phyloP scores from a whole-genome alignment of 192 early-diverging fungal species.

The Entomortierella beljakovae region DNA sequence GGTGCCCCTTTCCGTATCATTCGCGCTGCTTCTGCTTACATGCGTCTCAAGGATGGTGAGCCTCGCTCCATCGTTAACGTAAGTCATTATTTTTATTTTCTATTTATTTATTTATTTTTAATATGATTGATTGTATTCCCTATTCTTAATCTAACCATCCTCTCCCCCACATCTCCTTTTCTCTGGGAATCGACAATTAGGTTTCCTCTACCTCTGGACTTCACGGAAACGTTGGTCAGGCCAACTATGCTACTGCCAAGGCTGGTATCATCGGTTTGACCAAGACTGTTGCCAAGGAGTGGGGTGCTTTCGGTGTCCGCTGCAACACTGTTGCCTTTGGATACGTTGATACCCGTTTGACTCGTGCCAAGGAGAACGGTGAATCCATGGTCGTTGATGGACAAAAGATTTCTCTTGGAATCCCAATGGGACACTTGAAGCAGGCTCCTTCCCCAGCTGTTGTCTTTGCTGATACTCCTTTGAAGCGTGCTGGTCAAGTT shows the following conservation, averaged over 20 bases:
- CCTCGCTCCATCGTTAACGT: constrained; percentile 67
- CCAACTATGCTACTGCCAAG: constrained; percentile 96
- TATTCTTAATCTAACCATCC: background rate
- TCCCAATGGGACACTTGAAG: constrained; percentile 60
- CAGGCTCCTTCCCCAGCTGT: constrained; percentile 40
- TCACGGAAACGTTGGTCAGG: constrained; percentile 93
- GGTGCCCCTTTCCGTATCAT: constrained; percentile 73
- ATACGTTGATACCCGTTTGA: constrained; percentile 73
- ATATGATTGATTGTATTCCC: too few species aligned
- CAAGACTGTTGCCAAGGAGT: constrained; percentile 90
- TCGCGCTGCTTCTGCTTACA: constrained; percentile 65
- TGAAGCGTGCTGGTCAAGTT: constrained; percentile 66
- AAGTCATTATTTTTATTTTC: background rate
- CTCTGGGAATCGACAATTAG: background rate
- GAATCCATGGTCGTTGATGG: constrained; percentile 68
- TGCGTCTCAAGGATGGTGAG: constrained; percentile 69
- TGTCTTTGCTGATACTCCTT: constrained; percentile 63
- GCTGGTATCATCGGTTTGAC: constrained; percentile 91
- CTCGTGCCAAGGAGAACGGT: constrained; percentile 72
- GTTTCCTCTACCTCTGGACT: constrained; percentile 79
- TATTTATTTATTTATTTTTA: background rate
- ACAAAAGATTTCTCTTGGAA: constrained; percentile 71
- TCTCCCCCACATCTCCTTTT: background rate
- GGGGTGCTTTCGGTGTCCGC: constrained; percentile 73
- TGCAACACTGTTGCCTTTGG: constrained; percentile 74